A percentile compares a stretch with the other conserved stretches of the same genome.
Evolutionary conservation across 2,329 filamentous ascomycete genomes (phyloP).

Genomic region (Pestalotiopsis sp.): DNA sequence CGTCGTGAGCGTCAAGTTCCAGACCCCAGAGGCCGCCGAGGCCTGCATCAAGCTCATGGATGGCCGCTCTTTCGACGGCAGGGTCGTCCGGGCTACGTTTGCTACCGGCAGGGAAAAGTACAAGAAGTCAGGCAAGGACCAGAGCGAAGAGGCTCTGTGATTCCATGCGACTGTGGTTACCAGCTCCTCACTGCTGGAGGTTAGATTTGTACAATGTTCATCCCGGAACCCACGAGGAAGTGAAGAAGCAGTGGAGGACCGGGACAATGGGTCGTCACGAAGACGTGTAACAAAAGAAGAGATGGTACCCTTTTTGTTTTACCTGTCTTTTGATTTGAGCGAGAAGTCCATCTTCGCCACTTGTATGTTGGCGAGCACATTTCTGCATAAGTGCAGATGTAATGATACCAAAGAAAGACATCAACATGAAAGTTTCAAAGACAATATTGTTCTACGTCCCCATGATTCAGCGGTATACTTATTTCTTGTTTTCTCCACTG

Average conservation of each 20-base stretch:
- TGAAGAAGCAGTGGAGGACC: background rate
- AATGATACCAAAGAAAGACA: background rate
- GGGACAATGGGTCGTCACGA: background rate
- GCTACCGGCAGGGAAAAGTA: conserved; percentile 73
- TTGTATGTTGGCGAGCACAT: background rate
- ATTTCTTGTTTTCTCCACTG: background rate
- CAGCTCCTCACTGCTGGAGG: background rate
- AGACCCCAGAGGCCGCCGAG: conserved; percentile 66
- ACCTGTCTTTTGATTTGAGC: background rate
- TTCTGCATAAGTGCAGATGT: background rate
- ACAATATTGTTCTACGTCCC: background rate
- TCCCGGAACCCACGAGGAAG: background rate
- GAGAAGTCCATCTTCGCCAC: background rate
- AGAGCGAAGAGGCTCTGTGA: conserved; percentile 25
- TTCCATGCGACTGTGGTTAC: background rate
- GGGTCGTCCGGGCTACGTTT: conserved; percentile 69
- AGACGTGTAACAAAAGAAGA: background rate
- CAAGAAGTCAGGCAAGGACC: conserved; percentile 63
- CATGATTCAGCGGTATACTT: background rate
- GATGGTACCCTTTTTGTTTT: background rate
- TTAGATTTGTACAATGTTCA: background rate
- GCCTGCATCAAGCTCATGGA: conserved; percentile 76
- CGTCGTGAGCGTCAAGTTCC: conserved; percentile 82
- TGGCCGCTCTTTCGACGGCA: conserved; percentile 76
- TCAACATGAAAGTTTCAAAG: background rate